Percentiles rank a stretch among this genome's conserved stretches.
phyloP scores from a whole-genome alignment of 2,329 filamentous ascomycete genomes.

The Neurospora sp. region DNA sequence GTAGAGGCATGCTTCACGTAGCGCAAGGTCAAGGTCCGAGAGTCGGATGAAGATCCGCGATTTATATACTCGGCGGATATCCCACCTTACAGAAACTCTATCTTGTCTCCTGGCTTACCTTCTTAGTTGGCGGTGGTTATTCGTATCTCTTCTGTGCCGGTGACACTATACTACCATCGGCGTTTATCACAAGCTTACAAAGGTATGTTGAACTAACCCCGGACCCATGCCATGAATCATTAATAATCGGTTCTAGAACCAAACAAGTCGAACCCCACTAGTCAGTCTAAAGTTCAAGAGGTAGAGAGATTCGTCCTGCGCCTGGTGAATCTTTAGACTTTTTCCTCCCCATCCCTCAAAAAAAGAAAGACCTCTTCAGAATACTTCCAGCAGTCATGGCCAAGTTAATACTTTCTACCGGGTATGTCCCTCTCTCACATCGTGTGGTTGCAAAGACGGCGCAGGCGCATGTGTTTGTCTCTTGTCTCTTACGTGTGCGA shows the following conservation, averaged over 20 bases:
- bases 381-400: constrained; percentile 39
- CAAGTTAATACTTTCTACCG: constrained; percentile 77
- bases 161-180: not conserved
- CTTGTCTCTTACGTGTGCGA: not conserved
- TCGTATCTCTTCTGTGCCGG: not conserved
- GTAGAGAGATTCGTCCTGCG: not conserved
- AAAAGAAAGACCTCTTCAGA: not conserved
- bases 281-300: not conserved
- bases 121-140: no score
- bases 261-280: not conserved
- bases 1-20: not conserved
- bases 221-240: not conserved
- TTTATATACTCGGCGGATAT: not conserved
- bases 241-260: not conserved
- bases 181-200: not conserved
- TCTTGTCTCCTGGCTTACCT: no score
- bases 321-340: not conserved
- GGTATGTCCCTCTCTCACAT: constrained; percentile 43
- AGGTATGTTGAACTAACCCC: not conserved
- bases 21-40: not conserved
- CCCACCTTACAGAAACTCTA: not conserved
- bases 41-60: not conserved
- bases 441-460: not conserved
- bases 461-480: not conserved
- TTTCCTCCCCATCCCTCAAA: not conserved